These are phyloP conservation scores for Phialophora tarda DNA, from an alignment of 2,329 filamentous ascomycete genomes.

Conservation along the genomic window DNA sequence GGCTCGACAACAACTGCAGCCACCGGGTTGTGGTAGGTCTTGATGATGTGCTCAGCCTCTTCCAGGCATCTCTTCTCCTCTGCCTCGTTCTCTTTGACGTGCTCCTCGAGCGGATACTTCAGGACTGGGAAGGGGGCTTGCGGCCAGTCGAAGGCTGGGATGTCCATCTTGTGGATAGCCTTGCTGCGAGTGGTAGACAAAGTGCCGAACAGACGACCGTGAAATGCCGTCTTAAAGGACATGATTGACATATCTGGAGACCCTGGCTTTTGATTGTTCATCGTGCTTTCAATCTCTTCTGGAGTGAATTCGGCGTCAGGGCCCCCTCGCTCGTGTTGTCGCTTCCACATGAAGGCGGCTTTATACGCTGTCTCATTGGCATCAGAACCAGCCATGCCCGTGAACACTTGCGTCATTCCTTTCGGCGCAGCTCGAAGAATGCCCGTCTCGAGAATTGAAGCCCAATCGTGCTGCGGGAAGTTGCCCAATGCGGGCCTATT, in stretches of 20 bases:
- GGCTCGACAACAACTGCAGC: constrained; percentile 86
- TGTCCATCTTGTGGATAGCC: constrained; percentile 92
- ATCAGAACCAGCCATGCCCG: constrained; percentile 84
- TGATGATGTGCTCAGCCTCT: constrained; percentile 82
- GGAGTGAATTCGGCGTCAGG: constrained; percentile 76
- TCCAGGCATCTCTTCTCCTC: constrained; percentile 81
- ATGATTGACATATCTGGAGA: constrained; percentile 81
- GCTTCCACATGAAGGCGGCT: constrained; percentile 91
- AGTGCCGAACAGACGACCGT: constrained; percentile 86
- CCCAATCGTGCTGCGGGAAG: constrained; percentile 87
- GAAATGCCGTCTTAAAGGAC: constrained; percentile 86
- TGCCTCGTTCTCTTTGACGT: constrained; percentile 78
- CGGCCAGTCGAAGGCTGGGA: constrained; percentile 94
- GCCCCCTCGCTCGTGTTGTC: constrained; percentile 80
- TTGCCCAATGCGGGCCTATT: constrained; percentile 76
- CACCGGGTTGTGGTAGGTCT: constrained; percentile 76
- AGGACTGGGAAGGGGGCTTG: constrained; percentile 83
- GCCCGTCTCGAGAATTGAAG: constrained; percentile 75
- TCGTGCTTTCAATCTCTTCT: constrained; percentile 74
- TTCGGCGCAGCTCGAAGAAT: constrained; percentile 82
- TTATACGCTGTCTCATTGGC: constrained; percentile 96
- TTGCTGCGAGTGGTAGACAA: constrained; percentile 90
- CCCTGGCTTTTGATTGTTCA: constrained; percentile 82
- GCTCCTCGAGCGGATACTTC: constrained; percentile 84
- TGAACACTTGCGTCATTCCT: constrained; percentile 87